Conservation (phyloP, 108 stramenopile genomes). For the Cylindrotheca closterium region DNA sequence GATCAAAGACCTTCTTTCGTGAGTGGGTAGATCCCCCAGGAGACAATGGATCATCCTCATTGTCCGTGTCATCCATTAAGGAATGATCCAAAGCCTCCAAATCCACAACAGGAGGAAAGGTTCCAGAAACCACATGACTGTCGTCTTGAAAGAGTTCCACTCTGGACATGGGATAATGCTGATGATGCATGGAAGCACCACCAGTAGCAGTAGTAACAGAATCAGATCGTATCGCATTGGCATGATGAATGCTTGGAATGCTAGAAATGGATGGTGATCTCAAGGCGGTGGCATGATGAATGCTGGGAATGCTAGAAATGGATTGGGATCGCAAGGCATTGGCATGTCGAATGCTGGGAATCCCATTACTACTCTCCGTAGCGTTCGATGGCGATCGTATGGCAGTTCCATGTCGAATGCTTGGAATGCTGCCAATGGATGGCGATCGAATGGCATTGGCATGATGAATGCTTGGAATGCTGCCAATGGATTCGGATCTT, state of each 20-base stretch:
- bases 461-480: constrained; percentile 36
- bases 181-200: neutral
- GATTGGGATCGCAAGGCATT: constrained; percentile 31
- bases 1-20: neutral
- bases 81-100: too few species aligned
- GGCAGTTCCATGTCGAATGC: constrained; percentile 25
- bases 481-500: constrained; percentile 26
- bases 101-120: neutral
- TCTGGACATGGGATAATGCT: neutral
- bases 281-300: too few species aligned
- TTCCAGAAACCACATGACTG: neutral
- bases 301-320: constrained; percentile 23
- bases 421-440: constrained; percentile 26
- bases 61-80: too few species aligned
- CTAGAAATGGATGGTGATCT: too few species aligned
- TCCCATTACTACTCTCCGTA: constrained; percentile 15
- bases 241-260: constrained; percentile 27
- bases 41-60: too few species aligned
- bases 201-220: neutral
- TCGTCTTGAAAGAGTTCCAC: constrained; percentile 4
- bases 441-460: constrained; percentile 29
- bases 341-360: constrained; percentile 38
- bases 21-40: too few species aligned
- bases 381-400: too few species aligned
- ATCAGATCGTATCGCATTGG: too few species aligned